A percentile compares a stretch with the other conserved stretches of the same genome.
These are phyloP conservation scores for Globisporangium radiosum DNA, from an alignment of 352 stramenopile species.

Conservation along the genomic window DNA sequence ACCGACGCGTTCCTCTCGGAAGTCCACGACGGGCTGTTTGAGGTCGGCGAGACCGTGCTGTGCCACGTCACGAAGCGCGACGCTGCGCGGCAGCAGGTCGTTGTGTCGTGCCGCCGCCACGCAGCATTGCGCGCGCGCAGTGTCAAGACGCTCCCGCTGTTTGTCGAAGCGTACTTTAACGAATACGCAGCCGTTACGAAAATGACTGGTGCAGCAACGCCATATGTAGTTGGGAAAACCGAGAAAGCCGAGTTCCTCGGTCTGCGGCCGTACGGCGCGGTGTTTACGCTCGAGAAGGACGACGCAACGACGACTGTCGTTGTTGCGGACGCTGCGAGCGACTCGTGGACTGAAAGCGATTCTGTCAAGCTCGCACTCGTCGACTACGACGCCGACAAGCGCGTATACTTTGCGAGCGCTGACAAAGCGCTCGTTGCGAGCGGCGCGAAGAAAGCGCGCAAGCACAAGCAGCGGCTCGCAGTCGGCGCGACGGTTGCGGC, in stretches of 20 bases:
- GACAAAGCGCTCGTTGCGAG: conserved; percentile 44
- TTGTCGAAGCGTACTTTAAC: conserved; percentile 51
- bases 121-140: conserved; percentile 11
- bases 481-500: conserved; percentile 31
- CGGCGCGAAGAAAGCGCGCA: conserved; percentile 61
- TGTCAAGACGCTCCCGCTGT: conserved; percentile 33
- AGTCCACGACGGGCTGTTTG: conserved; percentile 69
- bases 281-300: conserved; percentile 72
- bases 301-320: conserved; percentile 63
- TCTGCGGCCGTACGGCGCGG: conserved; percentile 76
- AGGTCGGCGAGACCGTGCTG: conserved; percentile 83
- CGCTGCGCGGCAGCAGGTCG: conserved; percentile 69
- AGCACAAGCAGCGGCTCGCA: conserved; percentile 49
- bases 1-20: conserved; percentile 68
- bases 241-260: conserved; percentile 83
- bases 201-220: conserved; percentile 7
- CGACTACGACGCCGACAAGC: conserved; percentile 85
- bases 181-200: conserved; percentile 18
- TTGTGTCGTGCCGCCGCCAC: conserved; percentile 62
- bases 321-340: conserved; percentile 35
- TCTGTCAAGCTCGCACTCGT: conserved; percentile 70
- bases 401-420: conserved; percentile 60
- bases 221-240: conserved; percentile 55
- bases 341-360: conserved; percentile 49
- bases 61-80: conserved; percentile 77